Conservation (phyloP, 805 yeast species). For the Kluyveromyces aestuarii region DNA sequence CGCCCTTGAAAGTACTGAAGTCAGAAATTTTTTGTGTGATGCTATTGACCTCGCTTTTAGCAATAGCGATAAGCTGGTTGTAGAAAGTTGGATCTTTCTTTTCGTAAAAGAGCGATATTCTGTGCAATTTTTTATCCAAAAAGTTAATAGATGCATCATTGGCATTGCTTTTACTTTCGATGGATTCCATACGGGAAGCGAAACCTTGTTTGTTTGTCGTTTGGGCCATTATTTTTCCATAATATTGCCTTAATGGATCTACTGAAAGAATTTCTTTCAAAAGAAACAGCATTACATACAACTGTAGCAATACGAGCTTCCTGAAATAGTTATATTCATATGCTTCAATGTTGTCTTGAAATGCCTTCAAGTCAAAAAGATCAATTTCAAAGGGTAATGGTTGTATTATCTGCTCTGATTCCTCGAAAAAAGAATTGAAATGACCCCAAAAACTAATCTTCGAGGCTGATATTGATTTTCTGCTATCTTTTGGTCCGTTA, state of each 20-base stretch:
- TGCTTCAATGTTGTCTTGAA: constrained; percentile 17
- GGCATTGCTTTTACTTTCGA: neutral
- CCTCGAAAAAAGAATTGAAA: neutral
- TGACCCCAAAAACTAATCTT: neutral
- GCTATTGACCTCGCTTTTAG: neutral
- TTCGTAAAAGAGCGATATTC: constrained; percentile 2
- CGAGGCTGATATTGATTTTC: neutral
- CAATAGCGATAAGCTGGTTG: neutral
- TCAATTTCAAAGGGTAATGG: constrained; percentile 15
- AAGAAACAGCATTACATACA: constrained; percentile 11
- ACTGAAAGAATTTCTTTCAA: neutral
- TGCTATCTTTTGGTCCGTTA: neutral
- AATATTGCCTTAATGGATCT: neutral
- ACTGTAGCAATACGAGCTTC: constrained; percentile 22
- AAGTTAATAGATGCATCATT: neutral
- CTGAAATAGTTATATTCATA: constrained; percentile 19
- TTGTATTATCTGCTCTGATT: neutral
- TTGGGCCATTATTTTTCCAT: neutral
- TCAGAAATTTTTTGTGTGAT: neutral
- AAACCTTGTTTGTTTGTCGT: neutral
- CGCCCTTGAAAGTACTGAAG: neutral
- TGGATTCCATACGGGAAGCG: neutral
- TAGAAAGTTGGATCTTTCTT: neutral
- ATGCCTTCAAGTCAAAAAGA: constrained; percentile 9
- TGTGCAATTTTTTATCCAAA: neutral